Percentiles rank a stretch among this genome's conserved stretches.
phyloP scores from a whole-genome alignment of 176 grass and related monocot species.

The Triticum aestivum region IWGSC_CS_RefSeq_v2.1 NC_057803.1:29183330-29183829 shows the following conservation, averaged over 20 bases:
- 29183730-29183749: neutral
- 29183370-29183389: neutral
- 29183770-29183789: neutral
- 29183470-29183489: slow-evolving; percentile 76
- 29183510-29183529: slow-evolving; percentile 90
- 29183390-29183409: neutral
- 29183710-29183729: neutral
- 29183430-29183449: slow-evolving; percentile 71
- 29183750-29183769: neutral
- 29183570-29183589: neutral
- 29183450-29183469: slow-evolving; percentile 94
- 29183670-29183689: neutral
- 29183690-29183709: neutral
- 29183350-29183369: slow-evolving; percentile 9
- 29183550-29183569: slow-evolving; percentile 91
- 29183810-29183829: slow-evolving; percentile 85
- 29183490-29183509: slow-evolving; percentile 76
- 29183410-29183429: slow-evolving; percentile 22
- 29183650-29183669: neutral
- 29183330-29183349: neutral
- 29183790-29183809: slow-evolving; percentile 70
- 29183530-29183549: slow-evolving; percentile 93
- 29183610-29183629: neutral
- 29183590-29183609: neutral
- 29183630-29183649: neutral